Percentiles rank a stretch among this genome's conserved stretches.
These are phyloP conservation scores for Lepiota venenata DNA, from an alignment of 768 basidiomycete species.

Conservation along the genomic window DNA sequence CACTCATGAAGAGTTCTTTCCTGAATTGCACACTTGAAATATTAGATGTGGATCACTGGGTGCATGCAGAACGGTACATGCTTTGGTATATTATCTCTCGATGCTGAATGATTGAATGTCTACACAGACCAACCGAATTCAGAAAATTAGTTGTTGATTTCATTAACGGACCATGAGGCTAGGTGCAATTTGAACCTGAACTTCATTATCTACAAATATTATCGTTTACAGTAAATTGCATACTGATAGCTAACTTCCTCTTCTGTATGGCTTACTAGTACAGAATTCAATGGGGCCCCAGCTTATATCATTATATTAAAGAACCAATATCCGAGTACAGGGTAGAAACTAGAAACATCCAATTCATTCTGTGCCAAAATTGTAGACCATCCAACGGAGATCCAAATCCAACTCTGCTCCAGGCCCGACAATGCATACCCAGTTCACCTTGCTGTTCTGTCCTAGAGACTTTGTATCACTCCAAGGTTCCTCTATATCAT, in stretches of 20 bases:
- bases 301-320: too few species aligned
- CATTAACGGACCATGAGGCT: neutral
- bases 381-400: neutral
- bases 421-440: neutral
- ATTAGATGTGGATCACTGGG: constrained; percentile 86
- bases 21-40: constrained; percentile 60
- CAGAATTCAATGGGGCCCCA: too few species aligned
- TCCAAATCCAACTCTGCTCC: neutral
- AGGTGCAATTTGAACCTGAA: too few species aligned
- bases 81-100: neutral
- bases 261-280: too few species aligned
- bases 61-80: constrained; percentile 35
- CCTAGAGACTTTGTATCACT: neutral
- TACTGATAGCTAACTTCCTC: too few species aligned
- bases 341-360: too few species aligned
- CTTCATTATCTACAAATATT: too few species aligned
- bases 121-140: constrained; percentile 65
- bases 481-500: neutral
- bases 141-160: constrained; percentile 32
- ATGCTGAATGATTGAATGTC: neutral
- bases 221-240: too few species aligned
- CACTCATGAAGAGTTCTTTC: constrained; percentile 64
- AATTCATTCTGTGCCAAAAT: too few species aligned
- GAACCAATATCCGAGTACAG: too few species aligned
- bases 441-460: neutral